Base-by-base conservation (phyloP, 2,329 filamentous ascomycete species). In the Alternaria ventricosa region DNA sequence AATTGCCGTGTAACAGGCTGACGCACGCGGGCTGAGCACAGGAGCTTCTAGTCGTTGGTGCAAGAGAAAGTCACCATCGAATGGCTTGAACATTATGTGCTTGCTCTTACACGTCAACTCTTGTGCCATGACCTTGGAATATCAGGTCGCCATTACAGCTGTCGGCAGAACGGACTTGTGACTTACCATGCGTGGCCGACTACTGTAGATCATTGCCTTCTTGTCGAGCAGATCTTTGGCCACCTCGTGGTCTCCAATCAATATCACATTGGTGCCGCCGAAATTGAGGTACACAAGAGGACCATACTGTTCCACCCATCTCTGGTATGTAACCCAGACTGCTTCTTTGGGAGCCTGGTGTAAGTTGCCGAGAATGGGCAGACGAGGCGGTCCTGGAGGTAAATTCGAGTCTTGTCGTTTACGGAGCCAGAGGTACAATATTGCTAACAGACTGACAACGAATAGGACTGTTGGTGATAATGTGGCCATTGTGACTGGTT, bases 181-280 rank as follows among this genome's bases (percentile, higher is more conserved):
- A 25, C 61, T 58, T 2, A 86, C 77, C 81, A 85, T 83, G 27
- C 82, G 80, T 7, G 64, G 64, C n/a, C 64, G 49, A 22, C 83
- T 83, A 5, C 83, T 81, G 69, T 86, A 87, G 57, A 84, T 82
- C 12, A 81, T 81, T 0, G 82, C 82, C 47, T 83, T 81, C 70
- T 85, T 86, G 58, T 86, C 84, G n/a, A 88, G 82, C 11, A 87
- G 72, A 13, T 87, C 84, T 22, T 82, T 82, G 0, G 84, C 84
- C 3, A 80, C 76, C 74, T 82, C 82, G 5, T 82, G 81, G 50
- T 84, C 82, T 61, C 84, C 84, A 61, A 88, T 80, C 75, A 76
- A 57, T 15, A 81, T 75, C 6, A 79, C 66, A 18, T 70, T 78
- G 6, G 71, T 69, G 6, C 70, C 70, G 7, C 77, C 78, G 41